Evolutionary conservation across 345 rosid species (phyloP).

Genomic region (Eucalyptus decipiens): DNA sequence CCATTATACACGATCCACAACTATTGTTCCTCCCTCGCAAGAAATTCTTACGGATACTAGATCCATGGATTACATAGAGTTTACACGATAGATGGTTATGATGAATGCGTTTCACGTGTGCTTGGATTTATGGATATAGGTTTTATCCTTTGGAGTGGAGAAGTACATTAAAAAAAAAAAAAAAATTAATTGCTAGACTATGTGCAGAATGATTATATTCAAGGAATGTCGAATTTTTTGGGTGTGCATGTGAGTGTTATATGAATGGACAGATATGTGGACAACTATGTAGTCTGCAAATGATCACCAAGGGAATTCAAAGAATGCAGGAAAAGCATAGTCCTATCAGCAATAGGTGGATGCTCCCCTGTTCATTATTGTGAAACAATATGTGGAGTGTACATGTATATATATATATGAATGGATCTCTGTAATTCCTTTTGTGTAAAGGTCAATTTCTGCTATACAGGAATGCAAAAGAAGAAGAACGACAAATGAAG

Average conservation of each 20-base stretch:
- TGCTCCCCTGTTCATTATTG: background rate
- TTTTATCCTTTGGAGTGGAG: background rate
- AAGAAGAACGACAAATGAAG: background rate
- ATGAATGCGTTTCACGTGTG: rapidly evolving
- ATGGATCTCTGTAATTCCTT: background rate
- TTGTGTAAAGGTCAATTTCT: background rate
- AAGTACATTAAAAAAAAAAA: background rate
- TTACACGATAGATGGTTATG: background rate
- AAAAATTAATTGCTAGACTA: background rate
- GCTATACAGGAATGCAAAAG: background rate
- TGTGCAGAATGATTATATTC: background rate
- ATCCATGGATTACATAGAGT: background rate
- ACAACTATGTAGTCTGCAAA: background rate
- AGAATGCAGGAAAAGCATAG: background rate
- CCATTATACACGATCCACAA: background rate
- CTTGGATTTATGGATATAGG: background rate
- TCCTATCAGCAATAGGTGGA: background rate
- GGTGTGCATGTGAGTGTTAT: rapidly evolving
- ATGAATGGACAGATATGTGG: background rate
- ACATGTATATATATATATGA: background rate
- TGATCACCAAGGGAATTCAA: background rate
- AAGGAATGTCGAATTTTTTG: background rate
- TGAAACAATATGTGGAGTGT: background rate
- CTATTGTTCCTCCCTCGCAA: background rate
- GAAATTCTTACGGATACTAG: background rate